Conservation (phyloP, 495 filamentous ascomycete species). For the Penicillium herquei region DNA sequence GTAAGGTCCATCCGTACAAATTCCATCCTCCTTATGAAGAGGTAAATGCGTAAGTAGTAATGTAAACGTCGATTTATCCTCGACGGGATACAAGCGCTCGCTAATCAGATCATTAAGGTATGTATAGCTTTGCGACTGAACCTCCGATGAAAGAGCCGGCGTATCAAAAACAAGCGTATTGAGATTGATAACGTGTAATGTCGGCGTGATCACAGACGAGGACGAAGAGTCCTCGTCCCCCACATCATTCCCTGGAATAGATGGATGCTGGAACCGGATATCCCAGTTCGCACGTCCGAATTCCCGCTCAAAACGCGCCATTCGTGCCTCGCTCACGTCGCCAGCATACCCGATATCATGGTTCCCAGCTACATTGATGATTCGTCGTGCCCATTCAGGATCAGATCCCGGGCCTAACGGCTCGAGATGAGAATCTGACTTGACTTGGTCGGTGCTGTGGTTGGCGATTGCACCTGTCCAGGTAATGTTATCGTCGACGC, state of each 20-base stretch:
- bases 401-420: constrained; percentile 50
- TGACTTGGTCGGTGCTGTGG: constrained; percentile 28
- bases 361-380: constrained; percentile 91
- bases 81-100: constrained; percentile 61
- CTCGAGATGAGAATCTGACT: constrained; percentile 27
- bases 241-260: constrained; percentile 17
- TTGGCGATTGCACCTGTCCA: constrained; percentile 29
- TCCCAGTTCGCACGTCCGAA: constrained; percentile 92
- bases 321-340: constrained; percentile 69
- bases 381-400: constrained; percentile 62
- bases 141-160: constrained; percentile 60
- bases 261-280: constrained; percentile 59
- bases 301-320: constrained; percentile 73
- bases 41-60: constrained; percentile 90
- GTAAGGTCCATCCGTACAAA: constrained; percentile 81
- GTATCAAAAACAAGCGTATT: constrained; percentile 92
- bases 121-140: constrained; percentile 69
- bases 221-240: constrained; percentile 15
- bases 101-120: constrained; percentile 73
- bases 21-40: constrained; percentile 74
- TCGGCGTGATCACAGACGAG: constrained; percentile 27
- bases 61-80: constrained; percentile 66
- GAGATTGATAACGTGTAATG: constrained; percentile 75
- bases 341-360: constrained; percentile 97
- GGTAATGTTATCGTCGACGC: constrained; percentile 63